Evolutionary conservation across 306 rosid species (phyloP), one percentile per base, ranked within the genome.

Genomic region (Malus orientalis): DNA sequence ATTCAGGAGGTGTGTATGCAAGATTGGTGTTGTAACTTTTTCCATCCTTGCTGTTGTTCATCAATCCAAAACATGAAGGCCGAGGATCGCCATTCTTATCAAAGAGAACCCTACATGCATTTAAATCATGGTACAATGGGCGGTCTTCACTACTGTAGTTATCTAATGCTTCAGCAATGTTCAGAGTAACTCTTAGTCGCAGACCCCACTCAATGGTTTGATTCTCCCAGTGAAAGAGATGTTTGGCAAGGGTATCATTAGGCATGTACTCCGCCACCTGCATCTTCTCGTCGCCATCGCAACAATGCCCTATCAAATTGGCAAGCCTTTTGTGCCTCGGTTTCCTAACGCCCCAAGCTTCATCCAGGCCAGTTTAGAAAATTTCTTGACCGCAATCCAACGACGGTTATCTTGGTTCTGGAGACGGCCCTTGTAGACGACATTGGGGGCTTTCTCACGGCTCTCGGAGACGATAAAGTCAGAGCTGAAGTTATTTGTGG

Each of bases 21-120:
- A 89, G 95, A 84, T 89, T 91, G 70, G 97, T 91, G 85, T 93
- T 88, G 77, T 91, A 91, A 81, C 97, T 89, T 88, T 89, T 91
- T 54, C 97, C 97, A 62, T 89, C 97, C 85, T 88, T 86, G 75
- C 95, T 89, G 74, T 89, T 91, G 83, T 86, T 89, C 91, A 89
- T 89, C 95, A 89, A 87, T 38, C 97, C 97, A 70, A 91, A 91
- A 83, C 95, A 91, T 38, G 97, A 91, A 76, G 88, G 91, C 67
- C 97, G 89, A 62, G 97, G 97, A 78, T 91, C 91, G 13, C 97
- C 97, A 80, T 86, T 85, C 97, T 91, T 90, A 57, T 91, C 95
- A 76, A 91, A 91, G 71, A 91, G 87, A 76, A 91, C 95, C 75
- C 97, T 78, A 53, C 89, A 87, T 12, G 92, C 97, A 80, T 91